These are phyloP conservation scores for Mallotus japonicus DNA, from an alignment of 441 rosid genomes.

Conservation along the genomic window DNA sequence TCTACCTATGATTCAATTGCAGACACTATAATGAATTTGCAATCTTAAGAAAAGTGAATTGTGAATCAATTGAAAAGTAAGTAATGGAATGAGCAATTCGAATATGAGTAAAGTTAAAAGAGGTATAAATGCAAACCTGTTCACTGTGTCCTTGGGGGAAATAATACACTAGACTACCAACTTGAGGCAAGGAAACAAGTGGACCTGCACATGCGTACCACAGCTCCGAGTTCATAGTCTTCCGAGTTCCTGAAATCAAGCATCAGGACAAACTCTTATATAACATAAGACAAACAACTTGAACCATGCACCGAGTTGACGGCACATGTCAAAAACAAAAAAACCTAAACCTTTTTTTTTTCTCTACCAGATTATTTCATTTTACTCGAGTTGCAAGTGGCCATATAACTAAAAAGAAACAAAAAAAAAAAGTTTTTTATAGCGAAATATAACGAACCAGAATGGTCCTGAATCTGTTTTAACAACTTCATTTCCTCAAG, in stretches of 20 bases:
- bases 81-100: not conserved
- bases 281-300: not conserved
- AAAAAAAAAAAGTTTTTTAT: not conserved
- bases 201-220: conserved; percentile 99
- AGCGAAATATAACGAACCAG: conserved; percentile 51
- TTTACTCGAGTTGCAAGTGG: not conserved
- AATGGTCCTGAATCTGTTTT: conserved; percentile 77
- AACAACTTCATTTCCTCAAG: conserved; percentile 87
- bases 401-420: conserved; percentile 6
- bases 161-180: conserved; percentile 86
- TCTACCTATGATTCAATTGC: not conserved
- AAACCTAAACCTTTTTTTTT: conserved; percentile 1
- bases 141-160: conserved; percentile 98
- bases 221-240: conserved; percentile 76
- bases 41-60: not conserved
- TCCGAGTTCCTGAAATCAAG: conserved; percentile 56
- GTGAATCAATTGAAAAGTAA: not conserved
- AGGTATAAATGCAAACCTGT: conserved; percentile 56
- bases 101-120: not conserved
- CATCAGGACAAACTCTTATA: not conserved
- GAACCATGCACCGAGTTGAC: not conserved
- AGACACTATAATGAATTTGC: not conserved
- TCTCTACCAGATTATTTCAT: conserved; percentile 2
- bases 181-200: conserved; percentile 85
- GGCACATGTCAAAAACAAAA: not conserved